Base-by-base conservation (phyloP, 1,284 basidiomycete genomes). In the Tilletia horrida region DNA sequence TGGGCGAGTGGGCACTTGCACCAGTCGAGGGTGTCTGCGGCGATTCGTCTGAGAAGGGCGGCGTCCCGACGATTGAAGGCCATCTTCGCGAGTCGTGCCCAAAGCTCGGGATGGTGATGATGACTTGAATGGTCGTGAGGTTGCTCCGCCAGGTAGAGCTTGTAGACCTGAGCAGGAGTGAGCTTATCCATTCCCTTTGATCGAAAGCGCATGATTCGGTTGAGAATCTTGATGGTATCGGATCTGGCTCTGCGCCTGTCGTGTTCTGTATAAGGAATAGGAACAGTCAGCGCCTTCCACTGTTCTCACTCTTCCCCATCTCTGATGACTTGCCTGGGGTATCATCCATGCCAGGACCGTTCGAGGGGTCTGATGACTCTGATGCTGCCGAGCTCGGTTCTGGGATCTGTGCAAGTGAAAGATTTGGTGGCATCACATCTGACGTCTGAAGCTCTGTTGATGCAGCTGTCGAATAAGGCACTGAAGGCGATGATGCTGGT, bases 161-260 rank as follows among this genome's bases (percentile, higher is more conserved):
- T 59, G 55, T 59, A 59, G 9, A 40, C 55, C 13, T 59, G 25
- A 9, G 27, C 14, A n/a, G 55, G 55, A 16, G 23, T 40, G 29
- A 59, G 14, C 3, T 7, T 7, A 6, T 35, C n/a, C 55, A 59
- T 59, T 13, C 9, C 21, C 55, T 35, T 31, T 8, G 27, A 31
- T 3, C 55, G 55, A 35, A 59, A 59, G 14, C 55, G 27, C 27
- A 29, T 16, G 27, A 52, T 27, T 52, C 50, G 50, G 50, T 27
- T 52, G n/a, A 52, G 50, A 27, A 52, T 27, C 50, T 52, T 52
- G 21, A 27, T 27, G 6, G 50, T 27, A 14, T 52, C 50, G 23
- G n/a, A 25, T 25, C 50, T 21, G 4, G 50, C 50, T 48, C 35
- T 40, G 35, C 35, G 35, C 35, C 11, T 40, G 6, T 6, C 35